Percentiles rank a stretch among this genome's conserved stretches.
phyloP scores from a whole-genome alignment of 2,329 filamentous ascomycete genomes.

The Ploettnerulaceae sp. region DNA sequence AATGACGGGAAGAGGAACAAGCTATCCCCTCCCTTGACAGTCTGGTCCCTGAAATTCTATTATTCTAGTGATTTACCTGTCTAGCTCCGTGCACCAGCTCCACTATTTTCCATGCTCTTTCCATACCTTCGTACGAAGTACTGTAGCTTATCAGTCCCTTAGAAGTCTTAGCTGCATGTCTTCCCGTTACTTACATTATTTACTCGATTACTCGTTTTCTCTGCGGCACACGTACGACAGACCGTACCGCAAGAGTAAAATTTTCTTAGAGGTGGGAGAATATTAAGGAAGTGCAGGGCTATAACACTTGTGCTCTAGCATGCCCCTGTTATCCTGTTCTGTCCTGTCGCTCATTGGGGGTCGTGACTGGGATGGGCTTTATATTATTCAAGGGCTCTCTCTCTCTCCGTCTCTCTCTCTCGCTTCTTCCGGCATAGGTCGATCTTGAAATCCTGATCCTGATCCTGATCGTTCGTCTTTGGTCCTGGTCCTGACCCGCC shows the following conservation, averaged over 20 bases:
- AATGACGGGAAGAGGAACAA: too few relatives aligned
- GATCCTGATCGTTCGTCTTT: conserved; percentile 18
- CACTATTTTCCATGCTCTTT: background rate
- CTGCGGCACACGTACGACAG: background rate
- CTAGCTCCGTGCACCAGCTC: too few relatives aligned
- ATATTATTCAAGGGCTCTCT: background rate
- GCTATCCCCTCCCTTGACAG: too few relatives aligned
- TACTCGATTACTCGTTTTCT: background rate
- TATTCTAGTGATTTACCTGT: too few relatives aligned
- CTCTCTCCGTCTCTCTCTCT: too few relatives aligned
- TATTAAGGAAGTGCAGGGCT: conserved; percentile 11
- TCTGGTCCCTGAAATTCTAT: too few relatives aligned
- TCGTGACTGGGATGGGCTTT: background rate
- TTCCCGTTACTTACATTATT: background rate
- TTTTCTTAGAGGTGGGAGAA: conserved; percentile 10
- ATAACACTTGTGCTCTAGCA: conserved; percentile 9
- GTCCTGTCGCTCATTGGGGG: conserved; percentile 1
- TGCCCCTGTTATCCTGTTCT: background rate
- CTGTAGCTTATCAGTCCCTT: background rate
- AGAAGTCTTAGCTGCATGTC: background rate
- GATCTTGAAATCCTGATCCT: conserved; percentile 19
- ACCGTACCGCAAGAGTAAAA: conserved; percentile 3
- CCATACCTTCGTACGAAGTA: background rate
- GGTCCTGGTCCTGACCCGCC: background rate
- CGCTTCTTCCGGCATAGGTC: conserved; percentile 16